Percentiles rank a stretch among this genome's conserved stretches.
These are phyloP conservation scores for Oemleria cerasiformis DNA, from an alignment of 306 rosid species.

Conservation along the genomic window DNA sequence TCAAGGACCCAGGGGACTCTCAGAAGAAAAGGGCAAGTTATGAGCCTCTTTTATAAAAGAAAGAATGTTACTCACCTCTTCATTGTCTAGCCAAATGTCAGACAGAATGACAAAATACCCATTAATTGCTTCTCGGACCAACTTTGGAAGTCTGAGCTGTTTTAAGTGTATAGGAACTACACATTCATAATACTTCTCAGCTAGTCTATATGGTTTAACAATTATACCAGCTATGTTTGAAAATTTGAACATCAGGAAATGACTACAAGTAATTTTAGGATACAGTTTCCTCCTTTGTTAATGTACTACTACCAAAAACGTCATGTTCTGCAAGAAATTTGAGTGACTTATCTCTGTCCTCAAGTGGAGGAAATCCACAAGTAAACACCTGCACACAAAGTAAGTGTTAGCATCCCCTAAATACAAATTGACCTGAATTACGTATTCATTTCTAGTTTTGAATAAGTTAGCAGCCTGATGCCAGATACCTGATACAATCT, in stretches of 20 bases:
- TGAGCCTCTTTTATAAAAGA: neutral
- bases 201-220: neutral
- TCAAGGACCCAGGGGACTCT: constrained; percentile 18
- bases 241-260: constrained; percentile 4
- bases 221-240: neutral
- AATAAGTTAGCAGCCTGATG: neutral
- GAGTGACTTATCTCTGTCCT: constrained; percentile 74
- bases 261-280: constrained; percentile 20
- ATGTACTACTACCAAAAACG: constrained; percentile 64
- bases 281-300: constrained; percentile 80
- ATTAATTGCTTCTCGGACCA: constrained; percentile 71
- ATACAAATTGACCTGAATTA: neutral
- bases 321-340: constrained; percentile 67
- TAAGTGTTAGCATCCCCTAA: constrained; percentile 19
- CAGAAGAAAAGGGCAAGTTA: neutral
- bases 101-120: constrained; percentile 86
- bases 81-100: constrained; percentile 85
- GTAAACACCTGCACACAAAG: constrained; percentile 60
- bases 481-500: neutral
- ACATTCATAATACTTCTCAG: constrained; percentile 4
- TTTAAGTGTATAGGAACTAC: constrained; percentile 36
- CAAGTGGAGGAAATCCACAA: constrained; percentile 93
- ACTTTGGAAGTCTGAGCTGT: constrained; percentile 72
- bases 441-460: neutral
- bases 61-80: constrained; percentile 60